phyloP scores from a whole-genome alignment of 176 grass and related monocot species.

The Zea mays region Zm-B73-REFERENCE-NAM-5.0 NC_050104.1:134603501-134604000 shows the following conservation, averaged over 20 bases:
- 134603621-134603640: conserved; percentile 49
- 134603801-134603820: conserved; percentile 75
- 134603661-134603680: conserved; percentile 62
- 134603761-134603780: conserved; percentile 54
- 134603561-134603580: conserved; percentile 61
- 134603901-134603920: conserved; percentile 11
- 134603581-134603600: conserved; percentile 64
- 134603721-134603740: conserved; percentile 68
- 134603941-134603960: conserved; percentile 68
- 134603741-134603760: conserved; percentile 50
- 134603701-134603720: conserved; percentile 73
- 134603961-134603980: conserved; percentile 68
- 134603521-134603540: conserved; percentile 63
- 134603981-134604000: conserved; percentile 62
- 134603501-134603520: background rate
- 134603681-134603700: conserved; percentile 55
- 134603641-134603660: conserved; percentile 46
- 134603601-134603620: conserved; percentile 50
- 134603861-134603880: background rate
- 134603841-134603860: background rate
- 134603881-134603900: background rate
- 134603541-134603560: conserved; percentile 63
- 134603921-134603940: conserved; percentile 20
- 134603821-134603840: conserved; percentile 73
- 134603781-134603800: conserved; percentile 56